Evolutionary conservation across 2,329 filamentous ascomycete genomes (phyloP), one percentile per base, ranked within the genome.

Genomic region (Alternaria longipes): DNA sequence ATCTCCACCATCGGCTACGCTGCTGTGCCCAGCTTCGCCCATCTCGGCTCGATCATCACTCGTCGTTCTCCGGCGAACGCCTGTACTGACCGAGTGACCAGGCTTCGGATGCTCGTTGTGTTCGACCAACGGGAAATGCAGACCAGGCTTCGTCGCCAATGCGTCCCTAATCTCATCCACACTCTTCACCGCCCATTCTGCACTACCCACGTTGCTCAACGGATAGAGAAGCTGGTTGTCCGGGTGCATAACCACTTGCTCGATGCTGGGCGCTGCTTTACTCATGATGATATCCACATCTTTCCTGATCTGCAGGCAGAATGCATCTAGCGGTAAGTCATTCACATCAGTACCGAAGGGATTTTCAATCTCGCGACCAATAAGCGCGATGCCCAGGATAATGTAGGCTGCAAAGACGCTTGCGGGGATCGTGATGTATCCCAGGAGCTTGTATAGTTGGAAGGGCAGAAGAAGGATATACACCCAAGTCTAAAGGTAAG

Each of bases 271-370:
- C 5, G 30, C 8, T 20, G 46, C 12, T 24, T 50, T 50, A 30
- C 46, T 50, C 50, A 90, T 87, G 68, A 94, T 88, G 59, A 91
- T 87, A 71, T 94, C 90, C 63, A 95, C 82, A 68, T 96, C 92
- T 14, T 85, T 78, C 12, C 89, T 86, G 57, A 95, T 85, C 73
- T 93, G 89, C 26, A 87, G 84, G 79, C 92, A 95, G 82, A 89
- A 96, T 12, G 84, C 81, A 72, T 94, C 91, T 4, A 78, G 69
- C n/a, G 74, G 74, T 3, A 77, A 81, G 78, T 95, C 92, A 74
- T 95, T 95, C 68, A 94, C 91, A 65, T 95, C 92, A 65, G 89
- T 84, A 59, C 92, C 92, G 76, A 95, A 95, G 6, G 92, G 92
- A 72, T 95, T 93, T 78, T 95, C 92, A 65, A 95, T 91, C 79